phyloP scores from a whole-genome alignment of 2,329 filamentous ascomycete genomes.

The Botrytis porri region DNA sequence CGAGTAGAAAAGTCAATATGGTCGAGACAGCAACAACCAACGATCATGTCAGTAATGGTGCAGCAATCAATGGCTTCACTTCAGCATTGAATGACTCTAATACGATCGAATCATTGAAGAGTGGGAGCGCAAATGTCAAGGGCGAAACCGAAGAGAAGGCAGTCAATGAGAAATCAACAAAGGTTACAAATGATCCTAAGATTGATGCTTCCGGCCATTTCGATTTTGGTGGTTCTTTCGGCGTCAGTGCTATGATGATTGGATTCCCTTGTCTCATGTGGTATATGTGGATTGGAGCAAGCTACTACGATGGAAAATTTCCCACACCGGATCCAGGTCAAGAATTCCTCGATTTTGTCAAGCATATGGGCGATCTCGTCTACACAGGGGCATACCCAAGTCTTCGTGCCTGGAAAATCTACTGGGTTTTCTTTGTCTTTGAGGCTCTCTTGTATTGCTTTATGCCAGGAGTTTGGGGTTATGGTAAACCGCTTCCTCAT shows the following conservation, averaged over 20 bases:
- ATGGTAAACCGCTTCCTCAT: constrained; percentile 84
- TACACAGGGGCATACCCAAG: constrained; percentile 85
- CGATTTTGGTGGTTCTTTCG: constrained; percentile 87
- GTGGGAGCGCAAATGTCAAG: constrained; percentile 21
- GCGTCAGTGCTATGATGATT: constrained; percentile 81
- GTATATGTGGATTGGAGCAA: constrained; percentile 98
- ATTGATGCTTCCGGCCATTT: constrained; percentile 61
- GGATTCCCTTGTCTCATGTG: constrained; percentile 95
- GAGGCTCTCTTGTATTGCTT: constrained; percentile 80
- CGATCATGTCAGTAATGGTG: constrained; percentile 23
- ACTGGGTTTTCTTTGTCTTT: constrained; percentile 89
- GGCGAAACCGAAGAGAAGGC: constrained; percentile 19
- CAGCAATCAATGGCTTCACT: constrained; percentile 16
- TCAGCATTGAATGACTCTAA: constrained; percentile 19
- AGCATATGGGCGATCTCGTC: constrained; percentile 67
- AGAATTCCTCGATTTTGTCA: constrained; percentile 66
- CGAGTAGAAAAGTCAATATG: constrained; percentile 31
- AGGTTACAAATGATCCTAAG: constrained; percentile 57
- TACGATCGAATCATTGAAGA: constrained; percentile 17
- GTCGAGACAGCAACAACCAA: constrained; percentile 30
- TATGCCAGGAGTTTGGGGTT: constrained; percentile 81
- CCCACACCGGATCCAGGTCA: constrained; percentile 66
- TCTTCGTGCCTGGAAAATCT: constrained; percentile 81
- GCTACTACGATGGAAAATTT: constrained; percentile 83
- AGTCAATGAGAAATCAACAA: constrained; percentile 57